Evolutionary conservation across 2,329 filamentous ascomycete species (phyloP).

Genomic region (Aspergillus sp.): DNA sequence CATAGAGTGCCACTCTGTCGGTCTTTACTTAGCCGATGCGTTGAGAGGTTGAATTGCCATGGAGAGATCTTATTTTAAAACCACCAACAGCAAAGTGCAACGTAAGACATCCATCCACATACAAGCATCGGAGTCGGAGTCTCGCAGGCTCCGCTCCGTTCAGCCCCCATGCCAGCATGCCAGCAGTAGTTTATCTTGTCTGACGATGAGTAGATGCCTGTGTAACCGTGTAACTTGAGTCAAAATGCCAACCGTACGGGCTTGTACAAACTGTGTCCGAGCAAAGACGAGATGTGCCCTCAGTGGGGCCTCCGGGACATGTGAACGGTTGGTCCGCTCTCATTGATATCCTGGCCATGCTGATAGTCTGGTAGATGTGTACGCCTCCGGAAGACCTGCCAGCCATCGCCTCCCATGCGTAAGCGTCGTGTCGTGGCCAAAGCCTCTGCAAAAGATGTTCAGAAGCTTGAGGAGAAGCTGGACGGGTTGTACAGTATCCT

Average conservation of each 20-base stretch:
- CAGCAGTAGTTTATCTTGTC: background rate
- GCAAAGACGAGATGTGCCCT: constrained; percentile 4
- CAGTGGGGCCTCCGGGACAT: background rate
- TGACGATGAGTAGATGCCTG: too few relatives aligned
- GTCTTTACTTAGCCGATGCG: too few relatives aligned
- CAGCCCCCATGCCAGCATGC: background rate
- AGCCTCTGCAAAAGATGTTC: background rate
- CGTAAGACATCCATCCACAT: too few relatives aligned
- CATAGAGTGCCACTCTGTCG: too few relatives aligned
- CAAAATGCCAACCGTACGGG: background rate
- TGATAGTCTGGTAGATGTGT: background rate
- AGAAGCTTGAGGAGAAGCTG: constrained; percentile 9
- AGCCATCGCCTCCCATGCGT: constrained; percentile 3
- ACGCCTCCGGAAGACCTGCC: constrained; percentile 1
- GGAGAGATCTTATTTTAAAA: too few relatives aligned
- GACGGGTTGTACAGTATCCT: constrained; percentile 4
- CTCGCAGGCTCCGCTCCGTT: background rate
- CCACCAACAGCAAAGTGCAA: too few relatives aligned
- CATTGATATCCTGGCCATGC: background rate
- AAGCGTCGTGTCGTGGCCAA: background rate
- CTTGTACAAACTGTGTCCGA: constrained; percentile 7
- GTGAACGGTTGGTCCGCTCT: background rate
- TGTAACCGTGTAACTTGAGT: too few relatives aligned
- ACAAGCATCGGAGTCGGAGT: background rate
- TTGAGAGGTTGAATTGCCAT: too few relatives aligned